phyloP scores from a whole-genome alignment of 1,284 basidiomycete genomes.

The Trichosporon inkin region DNA sequence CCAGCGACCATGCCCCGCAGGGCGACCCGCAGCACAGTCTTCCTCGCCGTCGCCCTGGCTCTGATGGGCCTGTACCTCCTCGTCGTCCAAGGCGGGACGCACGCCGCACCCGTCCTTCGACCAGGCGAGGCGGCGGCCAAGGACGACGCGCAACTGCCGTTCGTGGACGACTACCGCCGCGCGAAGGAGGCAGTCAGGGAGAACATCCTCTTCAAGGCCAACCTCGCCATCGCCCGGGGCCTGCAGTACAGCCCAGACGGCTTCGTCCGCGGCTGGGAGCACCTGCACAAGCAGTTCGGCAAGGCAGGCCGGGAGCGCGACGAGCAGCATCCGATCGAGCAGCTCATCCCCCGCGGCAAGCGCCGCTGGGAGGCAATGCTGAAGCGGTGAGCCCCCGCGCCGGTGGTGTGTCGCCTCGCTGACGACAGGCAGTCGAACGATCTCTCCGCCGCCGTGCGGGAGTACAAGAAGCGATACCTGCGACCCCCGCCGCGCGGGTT shows the following conservation, averaged over 20 bases:
- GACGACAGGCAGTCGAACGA: constrained; percentile 43
- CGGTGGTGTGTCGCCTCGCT: neutral
- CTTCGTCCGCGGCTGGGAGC: constrained; percentile 34
- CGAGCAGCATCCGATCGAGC: constrained; percentile 41
- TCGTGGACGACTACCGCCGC: neutral
- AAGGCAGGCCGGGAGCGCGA: constrained; percentile 15
- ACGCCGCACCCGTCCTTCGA: neutral
- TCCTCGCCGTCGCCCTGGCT: neutral
- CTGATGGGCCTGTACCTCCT: neutral
- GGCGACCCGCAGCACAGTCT: neutral
- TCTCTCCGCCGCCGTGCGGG: constrained; percentile 46
- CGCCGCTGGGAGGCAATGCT: constrained; percentile 39
- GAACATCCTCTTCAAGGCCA: constrained; percentile 1
- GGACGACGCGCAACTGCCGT: neutral
- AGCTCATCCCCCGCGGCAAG: constrained; percentile 37
- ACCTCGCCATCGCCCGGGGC: constrained; percentile 9
- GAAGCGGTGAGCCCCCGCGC: constrained; percentile 30
- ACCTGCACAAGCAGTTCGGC: constrained; percentile 22
- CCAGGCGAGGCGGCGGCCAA: neutral
- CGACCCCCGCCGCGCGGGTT: constrained; percentile 53
- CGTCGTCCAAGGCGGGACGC: neutral
- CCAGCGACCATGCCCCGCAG: constrained; percentile 1
- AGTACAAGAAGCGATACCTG: constrained; percentile 49
- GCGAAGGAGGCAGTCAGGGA: neutral
- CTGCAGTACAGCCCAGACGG: constrained; percentile 31